Evolutionary conservation across 1,139 yeast species (phyloP).

Genomic region (Kurtzmaniella quercitrusa): DNA sequence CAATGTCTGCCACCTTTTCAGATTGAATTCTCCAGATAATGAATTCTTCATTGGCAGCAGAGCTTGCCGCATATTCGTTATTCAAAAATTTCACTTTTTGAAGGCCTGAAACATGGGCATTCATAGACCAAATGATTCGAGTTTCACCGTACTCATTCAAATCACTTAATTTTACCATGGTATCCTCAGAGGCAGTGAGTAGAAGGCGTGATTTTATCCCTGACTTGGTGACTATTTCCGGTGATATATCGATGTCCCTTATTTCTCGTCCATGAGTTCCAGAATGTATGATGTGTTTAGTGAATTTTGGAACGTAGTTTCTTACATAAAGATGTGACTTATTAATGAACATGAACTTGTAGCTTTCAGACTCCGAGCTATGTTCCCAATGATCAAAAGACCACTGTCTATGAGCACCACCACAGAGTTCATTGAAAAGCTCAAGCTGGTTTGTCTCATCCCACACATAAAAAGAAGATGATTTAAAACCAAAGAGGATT

Average conservation of each 20-base stretch:
- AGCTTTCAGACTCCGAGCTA: constrained; percentile 8
- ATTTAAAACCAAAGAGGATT: constrained; percentile 75
- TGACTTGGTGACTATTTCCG: constrained; percentile 12
- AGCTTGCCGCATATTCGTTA: constrained; percentile 44
- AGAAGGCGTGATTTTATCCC: constrained; percentile 26
- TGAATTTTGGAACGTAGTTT: constrained; percentile 20
- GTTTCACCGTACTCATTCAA: constrained; percentile 40
- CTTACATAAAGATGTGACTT: constrained; percentile 40
- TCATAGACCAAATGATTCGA: constrained; percentile 54
- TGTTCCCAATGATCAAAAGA: constrained; percentile 22
- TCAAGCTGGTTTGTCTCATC: constrained; percentile 78
- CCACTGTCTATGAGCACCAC: constrained; percentile 92
- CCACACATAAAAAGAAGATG: constrained; percentile 75
- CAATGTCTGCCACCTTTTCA: constrained; percentile 21
- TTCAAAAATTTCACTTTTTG: constrained; percentile 67
- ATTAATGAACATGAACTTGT: constrained; percentile 51
- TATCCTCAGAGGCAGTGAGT: constrained; percentile 86
- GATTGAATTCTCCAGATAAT: constrained; percentile 65
- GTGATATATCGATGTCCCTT: constrained; percentile 56
- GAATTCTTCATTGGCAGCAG: constrained; percentile 91
- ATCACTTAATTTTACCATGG: constrained; percentile 60
- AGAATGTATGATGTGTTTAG: constrained; percentile 20
- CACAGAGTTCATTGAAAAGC: constrained; percentile 69
- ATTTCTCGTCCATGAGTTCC: constrained; percentile 94
- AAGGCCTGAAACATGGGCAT: constrained; percentile 84